Base-by-base conservation (phyloP, 495 filamentous ascomycete genomes). In the Letharia lupina region DNA sequence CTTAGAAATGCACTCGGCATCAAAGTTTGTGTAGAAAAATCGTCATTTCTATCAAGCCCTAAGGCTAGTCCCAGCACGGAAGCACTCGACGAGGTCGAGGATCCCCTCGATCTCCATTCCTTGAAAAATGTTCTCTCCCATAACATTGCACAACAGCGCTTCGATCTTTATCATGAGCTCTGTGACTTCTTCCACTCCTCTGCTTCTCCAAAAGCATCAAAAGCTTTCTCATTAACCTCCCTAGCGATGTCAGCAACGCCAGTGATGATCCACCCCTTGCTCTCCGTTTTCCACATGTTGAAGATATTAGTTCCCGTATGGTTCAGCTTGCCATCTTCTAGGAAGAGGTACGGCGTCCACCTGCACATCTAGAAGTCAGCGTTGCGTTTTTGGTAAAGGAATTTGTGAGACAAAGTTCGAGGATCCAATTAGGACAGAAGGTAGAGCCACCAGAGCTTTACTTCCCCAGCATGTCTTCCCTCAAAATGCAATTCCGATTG, bases 1-100 rank as follows among this genome's bases (percentile, higher is more conserved):
- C 67, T 68, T 68, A 65, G 57, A 44, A 65, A 68, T 61, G 41
- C 57, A 28, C 39, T 44, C 12, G 52, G 42, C 45, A 48, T 62
- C 57, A 33, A 16, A 44, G 13, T 35, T 60, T 45, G 35, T 13
- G 8, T 44, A 65, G 20, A 47, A 33, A 59, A n/a, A 37, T 60
- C 58, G 63, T 68, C 67, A 68, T 65, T 47, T n/a, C 40, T 16
- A 33, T 40, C 11, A 4, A 35, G 33, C 54, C 57, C 56, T 61
- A 65, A 23, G 12, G 20, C 60, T 58, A 58, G n/a, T 37, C 52
- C 60, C 9, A 28, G 20, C 44, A 54, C 4, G 28, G 50, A 52
- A 23, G 16, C 23, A 23, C 9, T 4, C 40, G 40, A 42, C 40
- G 12, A 42, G 40, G 2, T 9, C 40, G 2, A 42, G 11, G 2